Percentiles rank a stretch among this genome's conserved stretches.
These are phyloP conservation scores for Neurospora crassa DNA, from an alignment of 2,329 filamentous ascomycete genomes.

Conservation along the genomic window DNA sequence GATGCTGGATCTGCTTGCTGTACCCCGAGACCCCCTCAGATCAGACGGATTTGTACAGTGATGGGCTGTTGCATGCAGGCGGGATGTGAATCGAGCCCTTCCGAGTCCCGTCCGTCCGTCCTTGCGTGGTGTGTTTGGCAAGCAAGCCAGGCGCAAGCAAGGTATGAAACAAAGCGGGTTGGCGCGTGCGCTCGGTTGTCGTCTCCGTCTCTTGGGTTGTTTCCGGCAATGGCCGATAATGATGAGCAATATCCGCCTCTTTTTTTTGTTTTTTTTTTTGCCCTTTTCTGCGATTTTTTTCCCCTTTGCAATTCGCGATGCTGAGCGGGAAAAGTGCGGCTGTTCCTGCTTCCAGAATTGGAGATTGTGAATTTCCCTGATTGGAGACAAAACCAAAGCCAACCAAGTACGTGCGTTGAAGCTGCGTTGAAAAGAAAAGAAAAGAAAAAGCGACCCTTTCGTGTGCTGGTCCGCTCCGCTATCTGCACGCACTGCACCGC, in stretches of 20 bases:
- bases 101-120: neutral
- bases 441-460: neutral
- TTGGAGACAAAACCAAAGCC: neutral
- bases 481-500: neutral
- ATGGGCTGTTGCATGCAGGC: slow-evolving; percentile 18
- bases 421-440: neutral
- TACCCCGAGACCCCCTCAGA: neutral
- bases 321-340: neutral
- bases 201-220: neutral
- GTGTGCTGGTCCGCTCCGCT: neutral
- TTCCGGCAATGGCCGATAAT: neutral
- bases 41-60: neutral
- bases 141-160: neutral
- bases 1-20: neutral
- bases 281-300: neutral
- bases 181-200: neutral
- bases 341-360: neutral
- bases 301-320: neutral
- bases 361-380: neutral
- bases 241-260: neutral
- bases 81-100: slow-evolving; percentile 5
- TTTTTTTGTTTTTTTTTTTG: neutral
- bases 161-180: neutral
- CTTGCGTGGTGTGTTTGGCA: neutral
- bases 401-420: neutral